Evolutionary conservation across 2,329 filamentous ascomycete genomes (phyloP).

Genomic region (Colletotrichum sp.): DNA sequence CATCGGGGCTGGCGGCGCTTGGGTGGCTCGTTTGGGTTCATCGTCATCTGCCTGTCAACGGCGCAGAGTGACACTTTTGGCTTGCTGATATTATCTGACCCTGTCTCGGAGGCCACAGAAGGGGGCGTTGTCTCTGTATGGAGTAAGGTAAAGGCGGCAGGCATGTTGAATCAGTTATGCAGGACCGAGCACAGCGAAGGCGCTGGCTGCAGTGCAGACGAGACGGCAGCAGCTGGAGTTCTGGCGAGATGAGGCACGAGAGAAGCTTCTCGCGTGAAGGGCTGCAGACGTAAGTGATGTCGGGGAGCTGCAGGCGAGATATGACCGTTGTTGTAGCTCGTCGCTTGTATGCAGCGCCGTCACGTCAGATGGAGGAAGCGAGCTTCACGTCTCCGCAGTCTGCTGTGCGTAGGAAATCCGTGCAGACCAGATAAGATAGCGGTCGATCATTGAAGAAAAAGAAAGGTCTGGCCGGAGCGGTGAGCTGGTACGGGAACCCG

Average conservation of each 20-base stretch:
- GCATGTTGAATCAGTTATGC: conserved; percentile 12
- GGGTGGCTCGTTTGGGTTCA: not conserved
- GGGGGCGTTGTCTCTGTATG: not conserved
- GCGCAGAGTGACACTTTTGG: not conserved
- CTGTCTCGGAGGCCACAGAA: conserved; percentile 7
- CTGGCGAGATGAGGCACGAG: not conserved
- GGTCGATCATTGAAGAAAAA: not conserved
- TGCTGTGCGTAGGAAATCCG: not conserved
- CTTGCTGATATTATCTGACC: not conserved
- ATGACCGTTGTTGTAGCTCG: not conserved
- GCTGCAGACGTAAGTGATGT: not conserved
- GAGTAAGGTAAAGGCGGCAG: not conserved
- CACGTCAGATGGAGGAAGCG: not conserved
- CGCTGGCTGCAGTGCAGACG: not conserved
- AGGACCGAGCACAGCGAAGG: not conserved
- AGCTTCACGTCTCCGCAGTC: not conserved
- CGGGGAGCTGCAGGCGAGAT: conserved; percentile 13
- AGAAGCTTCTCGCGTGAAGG: not conserved
- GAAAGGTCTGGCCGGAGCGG: not conserved
- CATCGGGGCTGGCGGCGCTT: not conserved
- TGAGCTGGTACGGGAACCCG: not conserved
- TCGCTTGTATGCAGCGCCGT: not conserved
- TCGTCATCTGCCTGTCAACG: not conserved
- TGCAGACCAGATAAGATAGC: not conserved
- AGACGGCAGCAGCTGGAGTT: not conserved